These are phyloP conservation scores for Moricandia arvensis DNA, from an alignment of 345 rosid species.

Conservation along the genomic window DNA sequence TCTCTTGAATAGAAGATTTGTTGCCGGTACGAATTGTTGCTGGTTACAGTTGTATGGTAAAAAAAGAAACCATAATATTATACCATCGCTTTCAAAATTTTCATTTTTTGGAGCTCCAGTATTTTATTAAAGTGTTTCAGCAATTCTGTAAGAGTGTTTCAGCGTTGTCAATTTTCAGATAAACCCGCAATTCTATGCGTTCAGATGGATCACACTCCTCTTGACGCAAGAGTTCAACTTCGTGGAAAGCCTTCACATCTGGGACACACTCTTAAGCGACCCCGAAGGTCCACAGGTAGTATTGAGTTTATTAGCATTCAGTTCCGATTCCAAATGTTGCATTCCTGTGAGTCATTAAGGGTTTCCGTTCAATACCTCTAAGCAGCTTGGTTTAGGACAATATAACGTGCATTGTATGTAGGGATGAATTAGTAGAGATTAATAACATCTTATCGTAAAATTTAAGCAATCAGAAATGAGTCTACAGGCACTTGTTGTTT, in stretches of 20 bases:
- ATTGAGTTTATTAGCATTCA: background rate
- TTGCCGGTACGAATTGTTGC: background rate
- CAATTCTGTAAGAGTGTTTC: background rate
- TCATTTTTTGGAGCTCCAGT: background rate
- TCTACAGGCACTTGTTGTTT: background rate
- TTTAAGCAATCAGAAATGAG: background rate
- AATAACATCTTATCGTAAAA: background rate
- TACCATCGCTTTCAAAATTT: background rate
- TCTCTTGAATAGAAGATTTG: background rate
- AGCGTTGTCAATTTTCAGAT: constrained; percentile 52
- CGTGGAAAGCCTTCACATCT: constrained; percentile 83
- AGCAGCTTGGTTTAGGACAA: background rate
- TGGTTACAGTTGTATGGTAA: background rate
- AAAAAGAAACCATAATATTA: background rate
- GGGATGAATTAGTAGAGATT: background rate
- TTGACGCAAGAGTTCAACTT: constrained; percentile 95
- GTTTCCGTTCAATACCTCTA: background rate
- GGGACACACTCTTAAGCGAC: constrained; percentile 95
- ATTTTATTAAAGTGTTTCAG: background rate
- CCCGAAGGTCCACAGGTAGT: constrained; percentile 92
- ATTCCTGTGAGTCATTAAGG: background rate
- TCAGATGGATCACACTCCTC: constrained; percentile 97
- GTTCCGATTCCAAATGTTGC: background rate
- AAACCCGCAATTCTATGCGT: constrained; percentile 96
- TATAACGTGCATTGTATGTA: background rate